These are phyloP conservation scores for Neotropicomus parvogracilis DNA, from an alignment of 1,284 basidiomycete genomes.

Conservation along the genomic window DNA sequence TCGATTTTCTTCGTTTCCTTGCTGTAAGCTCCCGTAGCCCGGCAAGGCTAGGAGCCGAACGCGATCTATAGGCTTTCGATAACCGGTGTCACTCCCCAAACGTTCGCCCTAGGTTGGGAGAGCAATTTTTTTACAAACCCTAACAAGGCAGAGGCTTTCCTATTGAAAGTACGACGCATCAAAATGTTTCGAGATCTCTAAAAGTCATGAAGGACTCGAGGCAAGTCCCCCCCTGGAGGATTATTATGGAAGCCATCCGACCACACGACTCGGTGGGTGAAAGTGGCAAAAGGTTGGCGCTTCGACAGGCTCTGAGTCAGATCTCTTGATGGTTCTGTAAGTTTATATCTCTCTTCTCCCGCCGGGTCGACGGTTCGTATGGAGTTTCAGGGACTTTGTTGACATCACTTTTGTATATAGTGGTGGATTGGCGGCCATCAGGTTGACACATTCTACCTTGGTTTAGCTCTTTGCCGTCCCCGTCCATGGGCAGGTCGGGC, in stretches of 20 bases:
- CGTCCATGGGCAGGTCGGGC: conserved; percentile 13
- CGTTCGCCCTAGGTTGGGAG: neutral
- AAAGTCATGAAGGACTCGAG: conserved; percentile 16
- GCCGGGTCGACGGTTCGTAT: conserved; percentile 21
- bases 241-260: conserved; percentile 30
- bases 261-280: conserved; percentile 13
- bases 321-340: conserved; percentile 20
- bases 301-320: conserved; percentile 19
- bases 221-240: conserved; percentile 15
- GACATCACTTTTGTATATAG: conserved; percentile 21
- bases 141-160: conserved; percentile 3
- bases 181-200: conserved; percentile 13
- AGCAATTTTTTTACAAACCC: neutral
- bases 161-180: conserved; percentile 2
- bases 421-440: conserved; percentile 24
- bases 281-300: conserved; percentile 12
- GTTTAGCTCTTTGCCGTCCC: conserved; percentile 16
- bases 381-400: conserved; percentile 24
- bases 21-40: neutral
- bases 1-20: conserved; percentile 3
- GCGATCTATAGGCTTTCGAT: neutral
- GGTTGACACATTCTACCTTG: conserved; percentile 23
- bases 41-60: conserved; percentile 3
- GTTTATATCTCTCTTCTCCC: conserved; percentile 26
- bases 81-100: neutral